A percentile compares a stretch with the other conserved stretches of the same genome.
Conservation (phyloP, 768 basidiomycete species). For the Auriscalpium vulgare region DNA sequence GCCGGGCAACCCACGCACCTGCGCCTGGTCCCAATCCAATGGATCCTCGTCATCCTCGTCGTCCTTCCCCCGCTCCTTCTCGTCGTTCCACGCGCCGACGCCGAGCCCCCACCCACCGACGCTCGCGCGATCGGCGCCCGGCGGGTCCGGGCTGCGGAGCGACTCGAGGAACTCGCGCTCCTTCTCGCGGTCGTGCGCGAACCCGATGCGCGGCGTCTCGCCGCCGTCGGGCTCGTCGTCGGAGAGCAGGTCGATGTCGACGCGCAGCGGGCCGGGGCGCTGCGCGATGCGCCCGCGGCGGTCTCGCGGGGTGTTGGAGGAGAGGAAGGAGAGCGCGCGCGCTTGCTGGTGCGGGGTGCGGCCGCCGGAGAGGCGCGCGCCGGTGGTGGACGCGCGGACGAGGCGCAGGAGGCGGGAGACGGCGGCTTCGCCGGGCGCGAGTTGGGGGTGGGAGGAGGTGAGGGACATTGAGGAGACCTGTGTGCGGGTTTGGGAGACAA, state of each 20-base stretch:
- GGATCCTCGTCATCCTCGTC: slow-evolving; percentile 61
- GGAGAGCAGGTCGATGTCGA: slow-evolving; percentile 3
- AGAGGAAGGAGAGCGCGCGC: slow-evolving; percentile 61
- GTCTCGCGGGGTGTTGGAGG: slow-evolving; percentile 68
- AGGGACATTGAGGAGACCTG: slow-evolving; percentile 53
- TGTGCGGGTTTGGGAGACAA: slow-evolving; percentile 61
- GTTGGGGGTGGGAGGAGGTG: slow-evolving; percentile 43
- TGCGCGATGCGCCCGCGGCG: slow-evolving; percentile 66
- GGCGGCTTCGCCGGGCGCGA: slow-evolving; percentile 59
- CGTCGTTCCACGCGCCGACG: slow-evolving; percentile 41
- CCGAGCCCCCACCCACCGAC: slow-evolving; percentile 71
- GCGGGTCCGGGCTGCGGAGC: slow-evolving; percentile 28
- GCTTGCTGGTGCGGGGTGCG: slow-evolving; percentile 18
- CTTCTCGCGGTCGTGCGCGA: slow-evolving; percentile 41
- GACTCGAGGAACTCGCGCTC: slow-evolving; percentile 47
- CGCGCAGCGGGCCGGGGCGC: slow-evolving; percentile 22
- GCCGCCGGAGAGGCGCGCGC: slow-evolving; percentile 14
- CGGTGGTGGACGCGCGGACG: slow-evolving; percentile 43
- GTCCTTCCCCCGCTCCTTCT: slow-evolving; percentile 35
- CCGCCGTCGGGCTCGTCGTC: slow-evolving; percentile 21
- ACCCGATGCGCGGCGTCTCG: slow-evolving; percentile 9
- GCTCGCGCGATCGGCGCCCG: slow-evolving; percentile 29
- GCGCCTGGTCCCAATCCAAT: slow-evolving; percentile 64
- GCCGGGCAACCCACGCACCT: slow-evolving; percentile 30
- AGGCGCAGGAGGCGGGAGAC: slow-evolving; percentile 58